These are phyloP conservation scores for Fusarium domesticum DNA, from an alignment of 2,329 filamentous ascomycete species.

Conservation along the genomic window DNA sequence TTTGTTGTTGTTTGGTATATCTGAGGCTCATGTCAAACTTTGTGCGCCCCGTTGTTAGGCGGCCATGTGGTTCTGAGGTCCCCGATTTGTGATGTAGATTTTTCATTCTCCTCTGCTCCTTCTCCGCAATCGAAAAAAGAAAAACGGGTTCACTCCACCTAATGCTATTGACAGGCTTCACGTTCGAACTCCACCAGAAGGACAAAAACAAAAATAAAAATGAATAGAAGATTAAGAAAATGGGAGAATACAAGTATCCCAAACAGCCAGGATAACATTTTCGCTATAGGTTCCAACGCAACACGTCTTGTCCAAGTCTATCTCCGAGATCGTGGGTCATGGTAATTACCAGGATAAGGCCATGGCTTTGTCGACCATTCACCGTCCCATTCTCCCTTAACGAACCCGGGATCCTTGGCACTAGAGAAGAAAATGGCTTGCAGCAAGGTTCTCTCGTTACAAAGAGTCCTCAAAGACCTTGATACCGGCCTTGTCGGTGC, in stretches of 20 bases:
- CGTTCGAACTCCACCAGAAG: no score
- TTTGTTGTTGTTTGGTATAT: constrained; percentile 7
- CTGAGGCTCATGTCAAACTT: constrained; percentile 14
- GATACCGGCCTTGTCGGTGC: background rate
- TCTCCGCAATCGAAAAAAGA: constrained; percentile 18
- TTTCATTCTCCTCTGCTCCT: constrained; percentile 14
- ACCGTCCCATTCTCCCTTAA: background rate
- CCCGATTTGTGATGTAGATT: constrained; percentile 6
- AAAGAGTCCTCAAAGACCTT: background rate
- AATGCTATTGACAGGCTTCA: no score
- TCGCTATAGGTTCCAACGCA: no score
- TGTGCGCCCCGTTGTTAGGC: constrained; percentile 16
- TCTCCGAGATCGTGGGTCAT: background rate
- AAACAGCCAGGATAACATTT: no score
- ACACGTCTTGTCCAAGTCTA: background rate
- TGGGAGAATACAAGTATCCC: no score
- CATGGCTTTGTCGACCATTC: background rate
- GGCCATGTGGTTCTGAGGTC: constrained; percentile 14
- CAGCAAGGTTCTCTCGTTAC: background rate
- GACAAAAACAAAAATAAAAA: no score
- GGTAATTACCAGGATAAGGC: background rate
- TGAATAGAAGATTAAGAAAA: no score
- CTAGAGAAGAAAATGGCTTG: background rate
- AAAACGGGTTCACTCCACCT: background rate
- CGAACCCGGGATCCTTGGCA: no score